These are phyloP conservation scores for Fusarium verticillioides DNA, from an alignment of 2,329 filamentous ascomycete genomes.

Conservation along the genomic window DNA sequence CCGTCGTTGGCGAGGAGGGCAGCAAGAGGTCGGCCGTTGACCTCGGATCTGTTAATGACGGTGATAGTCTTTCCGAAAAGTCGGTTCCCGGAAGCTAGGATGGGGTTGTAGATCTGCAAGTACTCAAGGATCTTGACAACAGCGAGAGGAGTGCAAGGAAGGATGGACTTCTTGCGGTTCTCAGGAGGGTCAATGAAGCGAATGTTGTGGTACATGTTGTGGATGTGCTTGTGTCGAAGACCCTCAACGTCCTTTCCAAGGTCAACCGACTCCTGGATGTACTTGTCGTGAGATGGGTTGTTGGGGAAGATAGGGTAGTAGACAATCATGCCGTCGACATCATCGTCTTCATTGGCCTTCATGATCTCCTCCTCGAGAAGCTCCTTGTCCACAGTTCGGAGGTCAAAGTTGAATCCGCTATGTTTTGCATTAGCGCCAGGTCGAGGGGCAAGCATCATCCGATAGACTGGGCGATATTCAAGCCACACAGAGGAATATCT, in stretches of 20 bases:
- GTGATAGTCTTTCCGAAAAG: conserved; percentile 95
- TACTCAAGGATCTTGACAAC: conserved; percentile 98
- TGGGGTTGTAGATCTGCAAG: conserved; percentile 94
- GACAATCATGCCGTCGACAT: conserved; percentile 90
- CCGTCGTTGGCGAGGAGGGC: conserved; percentile 96
- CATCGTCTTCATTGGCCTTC: conserved; percentile 80
- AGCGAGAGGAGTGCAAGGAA: conserved; percentile 95
- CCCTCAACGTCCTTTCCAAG: conserved; percentile 95
- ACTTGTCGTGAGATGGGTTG: conserved; percentile 88
- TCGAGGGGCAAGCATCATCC: conserved; percentile 32
- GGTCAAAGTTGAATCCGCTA: conserved; percentile 89
- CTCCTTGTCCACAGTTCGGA: conserved; percentile 86
- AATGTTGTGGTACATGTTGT: conserved; percentile 99
- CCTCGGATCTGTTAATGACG: conserved; percentile 95
- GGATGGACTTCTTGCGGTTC: conserved; percentile 86
- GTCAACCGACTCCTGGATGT: conserved; percentile 93
- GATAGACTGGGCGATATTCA: conserved; percentile 32
- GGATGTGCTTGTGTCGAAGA: conserved; percentile 90
- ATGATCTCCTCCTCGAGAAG: conserved; percentile 89
- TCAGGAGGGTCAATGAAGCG: conserved; percentile 86
- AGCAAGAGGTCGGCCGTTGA: conserved; percentile 91
- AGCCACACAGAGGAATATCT: conserved; percentile 53
- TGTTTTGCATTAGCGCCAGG: conserved; percentile 40
- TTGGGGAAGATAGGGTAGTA: conserved; percentile 95
- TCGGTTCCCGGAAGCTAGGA: conserved; percentile 91